Percentiles rank a stretch among this genome's conserved stretches.
These are phyloP conservation scores for Sporothrix phasma DNA, from an alignment of 2,329 filamentous ascomycete species.

Conservation along the genomic window DNA sequence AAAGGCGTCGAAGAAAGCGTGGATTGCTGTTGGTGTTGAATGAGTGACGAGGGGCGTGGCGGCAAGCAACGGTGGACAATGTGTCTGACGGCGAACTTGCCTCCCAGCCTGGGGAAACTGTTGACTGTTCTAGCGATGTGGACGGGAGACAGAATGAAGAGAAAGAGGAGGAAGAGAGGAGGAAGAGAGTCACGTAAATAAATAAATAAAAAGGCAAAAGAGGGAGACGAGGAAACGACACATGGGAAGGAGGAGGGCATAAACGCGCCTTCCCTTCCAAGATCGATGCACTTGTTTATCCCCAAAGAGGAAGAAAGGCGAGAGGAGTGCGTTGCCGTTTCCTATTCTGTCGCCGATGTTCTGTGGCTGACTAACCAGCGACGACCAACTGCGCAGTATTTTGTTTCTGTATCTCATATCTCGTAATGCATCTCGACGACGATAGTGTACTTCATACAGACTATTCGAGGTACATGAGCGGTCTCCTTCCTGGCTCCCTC, in stretches of 20 bases:
- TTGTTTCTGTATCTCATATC: no score
- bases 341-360: not conserved
- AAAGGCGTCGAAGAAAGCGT: no score
- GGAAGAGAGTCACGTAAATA: not conserved
- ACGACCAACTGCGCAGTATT: not conserved
- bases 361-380: not conserved
- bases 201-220: not conserved
- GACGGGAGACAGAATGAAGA: no score
- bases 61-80: no score
- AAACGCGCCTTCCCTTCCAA: not conserved
- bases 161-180: not conserved
- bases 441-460: not conserved
- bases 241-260: not conserved
- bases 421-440: not conserved
- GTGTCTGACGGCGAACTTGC: no score
- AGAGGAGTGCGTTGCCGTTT: not conserved
- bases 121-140: no score
- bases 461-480: not conserved
- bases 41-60: no score
- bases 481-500: not conserved
- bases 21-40: no score
- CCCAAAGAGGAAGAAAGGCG: slow-evolving; percentile 6
- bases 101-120: no score
- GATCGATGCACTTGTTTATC: not conserved
- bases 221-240: not conserved